These are phyloP conservation scores for Ogataea nakhonphanomensis DNA, from an alignment of 805 yeast genomes.

Conservation along the genomic window DNA sequence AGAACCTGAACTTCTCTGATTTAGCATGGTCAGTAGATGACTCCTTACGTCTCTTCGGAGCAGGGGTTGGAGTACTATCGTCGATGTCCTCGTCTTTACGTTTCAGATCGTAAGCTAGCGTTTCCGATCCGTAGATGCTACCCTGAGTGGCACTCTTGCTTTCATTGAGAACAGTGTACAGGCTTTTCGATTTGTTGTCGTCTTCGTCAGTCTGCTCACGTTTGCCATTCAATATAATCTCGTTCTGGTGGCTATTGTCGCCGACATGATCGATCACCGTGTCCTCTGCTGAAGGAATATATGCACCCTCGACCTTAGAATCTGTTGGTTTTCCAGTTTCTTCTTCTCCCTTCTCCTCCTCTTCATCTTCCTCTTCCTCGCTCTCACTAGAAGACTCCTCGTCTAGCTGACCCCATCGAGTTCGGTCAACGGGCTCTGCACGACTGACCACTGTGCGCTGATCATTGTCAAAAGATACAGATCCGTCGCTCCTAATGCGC, in stretches of 20 bases:
- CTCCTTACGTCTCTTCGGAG: constrained; percentile 5
- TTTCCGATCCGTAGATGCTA: constrained; percentile 33
- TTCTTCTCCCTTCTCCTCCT: constrained; percentile 14
- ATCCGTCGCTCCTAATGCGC: constrained; percentile 39
- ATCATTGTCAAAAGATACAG: constrained; percentile 32
- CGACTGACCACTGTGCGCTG: constrained; percentile 12
- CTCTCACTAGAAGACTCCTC: constrained; percentile 35
- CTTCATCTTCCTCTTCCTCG: constrained; percentile 30
- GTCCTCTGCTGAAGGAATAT: constrained; percentile 25
- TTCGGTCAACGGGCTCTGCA: constrained; percentile 27
- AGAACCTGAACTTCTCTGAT: constrained; percentile 8
- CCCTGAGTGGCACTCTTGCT: constrained; percentile 18
- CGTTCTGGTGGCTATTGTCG: constrained; percentile 4
- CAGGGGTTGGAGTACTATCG: background rate
- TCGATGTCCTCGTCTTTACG: constrained; percentile 6
- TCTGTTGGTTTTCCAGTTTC: constrained; percentile 21
- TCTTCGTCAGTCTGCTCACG: constrained; percentile 13
- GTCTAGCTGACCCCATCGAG: constrained; percentile 33
- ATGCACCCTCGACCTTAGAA: constrained; percentile 29
- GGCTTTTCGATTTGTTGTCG: constrained; percentile 19
- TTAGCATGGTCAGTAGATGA: constrained; percentile 1
- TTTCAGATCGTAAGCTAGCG: constrained; percentile 23
- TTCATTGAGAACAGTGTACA: constrained; percentile 35
- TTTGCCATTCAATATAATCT: constrained; percentile 4
- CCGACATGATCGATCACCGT: constrained; percentile 28